A percentile compares a stretch with the other conserved stretches of the same genome.
Evolutionary conservation across 2,329 filamentous ascomycete genomes (phyloP).

Genomic region (Trichoderma atroviride): DNA sequence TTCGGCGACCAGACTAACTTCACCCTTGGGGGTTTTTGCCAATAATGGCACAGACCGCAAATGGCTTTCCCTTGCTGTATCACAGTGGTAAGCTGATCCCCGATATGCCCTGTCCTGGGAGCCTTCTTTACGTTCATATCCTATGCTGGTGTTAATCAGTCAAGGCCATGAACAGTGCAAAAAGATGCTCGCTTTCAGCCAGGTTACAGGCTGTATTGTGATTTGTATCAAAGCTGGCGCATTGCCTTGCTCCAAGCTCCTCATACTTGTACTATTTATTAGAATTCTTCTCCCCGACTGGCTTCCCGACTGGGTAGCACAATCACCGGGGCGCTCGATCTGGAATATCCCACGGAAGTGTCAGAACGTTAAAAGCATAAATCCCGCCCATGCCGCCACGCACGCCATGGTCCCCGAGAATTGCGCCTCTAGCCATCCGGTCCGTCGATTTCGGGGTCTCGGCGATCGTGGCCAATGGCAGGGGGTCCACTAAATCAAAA

Average conservation of each 20-base stretch:
- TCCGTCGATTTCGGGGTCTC: conserved; percentile 25
- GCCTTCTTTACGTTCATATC: background rate
- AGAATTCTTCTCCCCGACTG: background rate
- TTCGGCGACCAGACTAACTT: background rate
- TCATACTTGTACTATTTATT: background rate
- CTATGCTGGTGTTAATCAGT: background rate
- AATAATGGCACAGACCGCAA: background rate
- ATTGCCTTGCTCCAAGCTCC: background rate
- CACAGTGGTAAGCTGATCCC: background rate
- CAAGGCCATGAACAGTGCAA: background rate
- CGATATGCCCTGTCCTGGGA: background rate
- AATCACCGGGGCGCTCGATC: background rate
- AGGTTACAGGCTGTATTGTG: background rate
- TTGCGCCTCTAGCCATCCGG: conserved; percentile 16
- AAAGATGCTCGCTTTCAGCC: background rate
- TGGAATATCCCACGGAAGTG: background rate
- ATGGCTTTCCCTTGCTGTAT: background rate
- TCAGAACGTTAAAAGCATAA: conserved; percentile 6
- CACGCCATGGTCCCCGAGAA: conserved; percentile 28
- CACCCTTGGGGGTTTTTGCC: background rate
- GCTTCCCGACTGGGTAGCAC: background rate
- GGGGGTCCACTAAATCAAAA: conserved; percentile 19
- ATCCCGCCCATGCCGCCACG: conserved; percentile 17
- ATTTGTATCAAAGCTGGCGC: background rate
- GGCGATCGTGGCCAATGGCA: conserved; percentile 20